Conservation (phyloP, 805 yeast genomes). For the Clavispora phyllophila region DNA sequence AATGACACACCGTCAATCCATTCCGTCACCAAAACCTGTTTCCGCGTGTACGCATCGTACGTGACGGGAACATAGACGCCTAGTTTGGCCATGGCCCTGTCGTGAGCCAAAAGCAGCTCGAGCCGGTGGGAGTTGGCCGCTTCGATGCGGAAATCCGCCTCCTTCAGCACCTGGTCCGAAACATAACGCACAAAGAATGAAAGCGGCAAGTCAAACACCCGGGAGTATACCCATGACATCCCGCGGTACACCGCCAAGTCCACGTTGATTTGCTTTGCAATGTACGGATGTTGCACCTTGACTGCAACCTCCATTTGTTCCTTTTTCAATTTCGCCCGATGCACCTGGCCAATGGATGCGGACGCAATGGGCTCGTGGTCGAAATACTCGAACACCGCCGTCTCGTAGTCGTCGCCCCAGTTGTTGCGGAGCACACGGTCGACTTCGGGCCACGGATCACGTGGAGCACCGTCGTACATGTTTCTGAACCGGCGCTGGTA, state of each 20-base stretch:
- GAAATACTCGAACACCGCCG: conserved; percentile 36
- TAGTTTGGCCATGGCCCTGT: conserved; percentile 30
- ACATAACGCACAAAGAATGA: conserved; percentile 52
- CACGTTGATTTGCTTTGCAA: conserved; percentile 52
- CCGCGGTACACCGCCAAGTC: conserved; percentile 57
- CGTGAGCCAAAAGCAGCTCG: conserved; percentile 33
- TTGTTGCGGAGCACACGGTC: conserved; percentile 36
- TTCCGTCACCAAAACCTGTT: conserved; percentile 57
- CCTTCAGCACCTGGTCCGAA: conserved; percentile 52
- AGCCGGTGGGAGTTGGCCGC: conserved; percentile 45
- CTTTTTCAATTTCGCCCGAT: conserved; percentile 41
- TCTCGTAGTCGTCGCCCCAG: conserved; percentile 39
- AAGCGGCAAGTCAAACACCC: conserved; percentile 61
- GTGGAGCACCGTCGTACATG: conserved; percentile 67
- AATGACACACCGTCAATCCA: conserved; percentile 73
- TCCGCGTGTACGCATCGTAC: conserved; percentile 41
- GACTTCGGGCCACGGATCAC: conserved; percentile 45
- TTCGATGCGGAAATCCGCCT: conserved; percentile 59
- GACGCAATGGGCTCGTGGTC: conserved; percentile 64
- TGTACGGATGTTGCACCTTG: conserved; percentile 62
- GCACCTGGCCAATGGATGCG: conserved; percentile 74
- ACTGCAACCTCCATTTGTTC: conserved; percentile 54
- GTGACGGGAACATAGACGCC: conserved; percentile 54
- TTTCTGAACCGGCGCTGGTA: conserved; percentile 53
- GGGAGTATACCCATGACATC: conserved; percentile 49